These are phyloP conservation scores for Blastobotrys arbuscula DNA, from an alignment of 1,139 yeast genomes.

Conservation along the genomic window DNA sequence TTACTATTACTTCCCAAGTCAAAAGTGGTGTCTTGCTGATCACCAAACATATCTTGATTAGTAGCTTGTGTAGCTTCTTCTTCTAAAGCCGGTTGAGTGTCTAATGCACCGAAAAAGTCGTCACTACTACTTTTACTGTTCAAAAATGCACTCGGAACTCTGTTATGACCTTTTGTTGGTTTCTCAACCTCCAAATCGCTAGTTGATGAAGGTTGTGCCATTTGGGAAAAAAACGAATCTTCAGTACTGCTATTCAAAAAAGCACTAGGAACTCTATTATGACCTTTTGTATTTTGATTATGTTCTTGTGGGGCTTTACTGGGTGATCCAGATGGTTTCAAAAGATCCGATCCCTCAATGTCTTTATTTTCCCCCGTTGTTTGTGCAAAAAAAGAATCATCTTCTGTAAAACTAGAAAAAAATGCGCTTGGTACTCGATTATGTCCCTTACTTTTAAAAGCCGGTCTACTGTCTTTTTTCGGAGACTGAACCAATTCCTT, in stretches of 20 bases:
- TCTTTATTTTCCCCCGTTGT: background rate
- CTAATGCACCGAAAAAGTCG: slow-evolving; percentile 19
- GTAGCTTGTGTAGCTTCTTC: slow-evolving; percentile 4
- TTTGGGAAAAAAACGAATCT: background rate
- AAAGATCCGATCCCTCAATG: background rate
- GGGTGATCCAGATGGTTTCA: too few relatives aligned
- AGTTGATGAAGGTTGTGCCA: too few relatives aligned
- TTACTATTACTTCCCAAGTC: slow-evolving; percentile 7
- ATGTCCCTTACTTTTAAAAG: slow-evolving; percentile 11
- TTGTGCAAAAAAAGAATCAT: background rate
- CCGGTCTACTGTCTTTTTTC: background rate
- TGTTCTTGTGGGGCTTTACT: background rate
- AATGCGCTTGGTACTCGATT: slow-evolving; percentile 22
- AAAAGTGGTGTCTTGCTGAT: slow-evolving; percentile 20
- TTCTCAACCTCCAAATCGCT: slow-evolving; percentile 16
- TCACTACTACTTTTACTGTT: slow-evolving; percentile 12
- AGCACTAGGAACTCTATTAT: slow-evolving; percentile 21
- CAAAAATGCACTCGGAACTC: slow-evolving; percentile 22
- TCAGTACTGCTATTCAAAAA: slow-evolving; percentile 16
- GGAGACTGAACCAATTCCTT: background rate
- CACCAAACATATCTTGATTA: slow-evolving; percentile 3
- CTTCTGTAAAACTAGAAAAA: slow-evolving; percentile 5
- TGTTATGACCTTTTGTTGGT: slow-evolving; percentile 13
- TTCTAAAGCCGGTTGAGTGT: slow-evolving; percentile 4
- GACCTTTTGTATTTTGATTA: slow-evolving; percentile 2